These are phyloP conservation scores for Claviceps purpurea DNA, from an alignment of 2,329 filamentous ascomycete species.

Conservation along the genomic window DNA sequence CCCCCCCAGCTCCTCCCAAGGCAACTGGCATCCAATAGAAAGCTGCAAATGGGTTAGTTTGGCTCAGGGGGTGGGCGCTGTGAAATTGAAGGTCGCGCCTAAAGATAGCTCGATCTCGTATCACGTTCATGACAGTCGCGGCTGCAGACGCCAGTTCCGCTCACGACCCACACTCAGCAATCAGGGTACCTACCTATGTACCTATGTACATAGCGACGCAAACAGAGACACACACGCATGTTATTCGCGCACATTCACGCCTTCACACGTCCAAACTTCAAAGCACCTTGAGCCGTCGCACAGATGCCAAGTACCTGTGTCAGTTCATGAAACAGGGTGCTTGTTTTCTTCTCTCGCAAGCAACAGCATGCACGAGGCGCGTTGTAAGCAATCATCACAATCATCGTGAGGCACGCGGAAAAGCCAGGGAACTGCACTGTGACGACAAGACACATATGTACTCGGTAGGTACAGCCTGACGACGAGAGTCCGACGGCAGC, in stretches of 20 bases:
- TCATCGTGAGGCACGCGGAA: no score
- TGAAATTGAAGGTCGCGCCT: constrained; percentile 1
- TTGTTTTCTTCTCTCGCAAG: background rate
- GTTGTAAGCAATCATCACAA: no score
- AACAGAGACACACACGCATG: background rate
- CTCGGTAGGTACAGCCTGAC: no score
- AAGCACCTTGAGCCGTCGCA: background rate
- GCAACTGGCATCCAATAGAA: background rate
- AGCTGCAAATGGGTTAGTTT: background rate
- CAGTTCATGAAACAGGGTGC: background rate
- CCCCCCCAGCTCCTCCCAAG: background rate
- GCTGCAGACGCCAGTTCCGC: constrained; percentile 4
- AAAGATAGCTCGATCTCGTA: constrained; percentile 2
- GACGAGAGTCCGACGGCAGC: no score
- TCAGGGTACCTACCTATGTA: background rate
- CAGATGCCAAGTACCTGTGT: background rate
- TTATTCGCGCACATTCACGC: background rate
- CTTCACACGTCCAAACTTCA: background rate
- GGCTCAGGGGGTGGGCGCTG: background rate
- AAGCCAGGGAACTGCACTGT: no score
- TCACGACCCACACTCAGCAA: background rate
- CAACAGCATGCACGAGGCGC: background rate
- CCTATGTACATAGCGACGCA: background rate
- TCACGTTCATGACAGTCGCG: background rate
- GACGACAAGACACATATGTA: no score